Base-by-base conservation (phyloP, 2,329 filamentous ascomycete species). In the Gaeumannomyces sp. region DNA sequence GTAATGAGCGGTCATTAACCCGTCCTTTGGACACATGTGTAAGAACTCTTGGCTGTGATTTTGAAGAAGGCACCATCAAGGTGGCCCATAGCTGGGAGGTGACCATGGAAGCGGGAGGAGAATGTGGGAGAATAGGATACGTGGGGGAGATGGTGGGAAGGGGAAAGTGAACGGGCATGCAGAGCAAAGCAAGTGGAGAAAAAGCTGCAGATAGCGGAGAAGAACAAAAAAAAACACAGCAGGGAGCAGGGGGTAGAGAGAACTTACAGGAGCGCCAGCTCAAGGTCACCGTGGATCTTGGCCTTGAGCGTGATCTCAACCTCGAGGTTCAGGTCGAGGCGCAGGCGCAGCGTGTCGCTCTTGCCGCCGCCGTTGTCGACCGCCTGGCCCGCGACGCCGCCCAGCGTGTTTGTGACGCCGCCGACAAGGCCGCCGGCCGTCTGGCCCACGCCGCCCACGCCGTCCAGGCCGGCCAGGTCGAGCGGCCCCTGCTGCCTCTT, bases 281-380 rank as follows among this genome's bases (percentile, higher is more conserved):
- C 93, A 68, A 96, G 78, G 78, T 96, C 92, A 72, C 92, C 92
- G 71, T 93, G 88, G 69, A 95, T 93, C 76, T 89, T 89, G 27
- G 91, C 91, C 81, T 95, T 95, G 67, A 95, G 83, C 71, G 92
- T 89, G 67, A 95, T 91, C 76, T 95, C 91, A 62, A 95, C 83
- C 69, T 95, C 91, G 65, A 95, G 80, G 76, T 95, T 95, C 28
- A 68, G 65, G 72, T 95, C 91, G 28, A 95, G 78, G 53, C 88
- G 84, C 70, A 95, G 76, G 73, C 89, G 89, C 73, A 93, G 78
- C 56, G 90, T 89, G 71, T 92, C 88, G 66, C 84, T 81, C 71
- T 82, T 80, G 71, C 81, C 80, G 70, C 76, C 73, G 58, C 73
- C 75, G 67, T 75, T 68, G 35, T 70, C 67, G 64, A 79, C 70